phyloP scores from a whole-genome alignment of 306 rosid species.

The Leucaena leucocephala region DNA sequence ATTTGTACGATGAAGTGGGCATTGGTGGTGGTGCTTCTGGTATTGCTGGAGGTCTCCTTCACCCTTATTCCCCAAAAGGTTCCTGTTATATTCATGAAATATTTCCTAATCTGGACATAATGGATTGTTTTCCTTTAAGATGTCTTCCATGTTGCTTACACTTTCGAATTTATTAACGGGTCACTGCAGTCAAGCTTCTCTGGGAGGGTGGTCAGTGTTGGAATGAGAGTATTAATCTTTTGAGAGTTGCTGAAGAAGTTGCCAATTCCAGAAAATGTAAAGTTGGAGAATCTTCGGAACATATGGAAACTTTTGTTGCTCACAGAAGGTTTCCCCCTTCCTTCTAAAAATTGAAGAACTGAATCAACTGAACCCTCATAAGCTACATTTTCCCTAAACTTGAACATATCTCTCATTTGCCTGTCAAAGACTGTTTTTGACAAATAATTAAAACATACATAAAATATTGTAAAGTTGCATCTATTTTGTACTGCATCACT shows the following conservation, averaged over 20 bases:
- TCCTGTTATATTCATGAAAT: conserved; percentile 20
- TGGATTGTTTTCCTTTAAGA: conserved; percentile 16
- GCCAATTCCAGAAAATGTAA: conserved; percentile 33
- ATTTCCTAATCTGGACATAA: neutral
- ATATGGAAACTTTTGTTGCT: conserved; percentile 41
- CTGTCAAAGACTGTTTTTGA: neutral
- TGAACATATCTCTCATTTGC: conserved; percentile 1
- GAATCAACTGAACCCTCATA: neutral
- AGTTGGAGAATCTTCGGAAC: conserved; percentile 38
- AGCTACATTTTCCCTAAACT: neutral
- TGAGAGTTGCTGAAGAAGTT: conserved; percentile 73
- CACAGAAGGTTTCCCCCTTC: conserved; percentile 60
- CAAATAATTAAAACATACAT: neutral
- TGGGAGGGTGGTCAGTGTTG: conserved; percentile 91
- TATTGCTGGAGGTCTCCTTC: conserved; percentile 88
- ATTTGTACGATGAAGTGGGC: conserved; percentile 82
- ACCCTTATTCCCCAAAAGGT: conserved; percentile 98
- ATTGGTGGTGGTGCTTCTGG: conserved; percentile 96
- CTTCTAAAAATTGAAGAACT: conserved; percentile 12
- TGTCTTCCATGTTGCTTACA: neutral
- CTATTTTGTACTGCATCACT: neutral
- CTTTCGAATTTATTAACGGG: conserved; percentile 20
- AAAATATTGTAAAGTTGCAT: neutral
- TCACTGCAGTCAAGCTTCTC: conserved; percentile 62
- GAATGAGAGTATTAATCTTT: conserved; percentile 76